Conservation (phyloP, 1,139 yeast genomes). For the Pichia sp. region DNA sequence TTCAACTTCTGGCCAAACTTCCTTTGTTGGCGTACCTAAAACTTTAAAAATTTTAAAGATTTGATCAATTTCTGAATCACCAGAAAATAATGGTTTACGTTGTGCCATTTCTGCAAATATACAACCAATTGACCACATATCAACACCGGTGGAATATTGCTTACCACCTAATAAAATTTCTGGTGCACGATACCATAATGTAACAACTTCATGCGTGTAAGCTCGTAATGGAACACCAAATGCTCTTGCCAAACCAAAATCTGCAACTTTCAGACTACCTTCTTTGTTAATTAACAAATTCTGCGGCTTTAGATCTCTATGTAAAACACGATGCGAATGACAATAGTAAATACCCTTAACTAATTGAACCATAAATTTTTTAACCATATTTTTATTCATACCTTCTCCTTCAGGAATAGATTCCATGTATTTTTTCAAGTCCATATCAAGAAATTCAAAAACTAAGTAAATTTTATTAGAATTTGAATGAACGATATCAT, state of each 20-base stretch:
- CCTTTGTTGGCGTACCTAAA: conserved; percentile 92
- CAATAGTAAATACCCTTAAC: conserved; percentile 91
- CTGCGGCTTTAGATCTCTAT: conserved; percentile 95
- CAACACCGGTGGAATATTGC: conserved; percentile 96
- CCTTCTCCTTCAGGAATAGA: conserved; percentile 88
- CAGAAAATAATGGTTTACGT: conserved; percentile 92
- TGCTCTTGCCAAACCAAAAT: conserved; percentile 94
- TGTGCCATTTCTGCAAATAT: conserved; percentile 98
- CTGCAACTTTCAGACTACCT: conserved; percentile 92
- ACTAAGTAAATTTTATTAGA: conserved; percentile 89
- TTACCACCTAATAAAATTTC: conserved; percentile 94
- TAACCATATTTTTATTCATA: conserved; percentile 82
- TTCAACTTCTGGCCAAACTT: conserved; percentile 93
- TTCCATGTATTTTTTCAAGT: conserved; percentile 95
- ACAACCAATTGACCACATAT: conserved; percentile 98
- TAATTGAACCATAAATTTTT: conserved; percentile 87
- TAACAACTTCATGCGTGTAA: conserved; percentile 95
- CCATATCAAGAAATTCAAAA: conserved; percentile 88
- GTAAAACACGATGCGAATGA: conserved; percentile 90
- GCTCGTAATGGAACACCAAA: conserved; percentile 96
- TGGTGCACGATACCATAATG: conserved; percentile 97
- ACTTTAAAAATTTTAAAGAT: conserved; percentile 89
- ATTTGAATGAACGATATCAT: conserved; percentile 96
- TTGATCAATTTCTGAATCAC: conserved; percentile 97
- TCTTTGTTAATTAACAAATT: conserved; percentile 89